Conservation (phyloP, 495 filamentous ascomycete genomes). For the Umbilicaria muhlenbergii region DNA sequence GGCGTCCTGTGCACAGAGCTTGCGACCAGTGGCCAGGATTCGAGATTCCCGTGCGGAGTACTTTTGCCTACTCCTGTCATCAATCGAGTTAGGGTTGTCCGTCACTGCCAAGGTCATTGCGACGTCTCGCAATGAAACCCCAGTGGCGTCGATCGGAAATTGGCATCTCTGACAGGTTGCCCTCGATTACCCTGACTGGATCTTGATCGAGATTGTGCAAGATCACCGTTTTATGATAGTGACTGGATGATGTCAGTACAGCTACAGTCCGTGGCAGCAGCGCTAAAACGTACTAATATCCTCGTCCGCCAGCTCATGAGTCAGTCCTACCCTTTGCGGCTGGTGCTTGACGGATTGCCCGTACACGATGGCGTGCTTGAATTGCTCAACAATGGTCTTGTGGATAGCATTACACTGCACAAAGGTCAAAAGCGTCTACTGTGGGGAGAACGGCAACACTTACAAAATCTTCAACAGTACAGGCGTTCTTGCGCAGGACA, state of each 20-base stretch:
- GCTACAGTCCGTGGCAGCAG: not conserved
- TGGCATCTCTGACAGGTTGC: not conserved
- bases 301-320: slow-evolving; percentile 86
- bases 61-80: too few relatives aligned
- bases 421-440: slow-evolving; percentile 11
- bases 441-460: slow-evolving; percentile 20
- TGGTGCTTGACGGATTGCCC: slow-evolving; percentile 97
- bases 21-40: too few relatives aligned
- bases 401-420: slow-evolving; percentile 88
- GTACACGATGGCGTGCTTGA: slow-evolving; percentile 90
- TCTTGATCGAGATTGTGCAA: not conserved
- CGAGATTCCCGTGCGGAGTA: too few relatives aligned
- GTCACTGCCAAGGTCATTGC: too few relatives aligned
- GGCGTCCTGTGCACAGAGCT: too few relatives aligned
- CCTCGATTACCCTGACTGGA: not conserved
- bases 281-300: slow-evolving; percentile 70
- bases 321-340: slow-evolving; percentile 83
- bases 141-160: not conserved
- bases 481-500: slow-evolving; percentile 64
- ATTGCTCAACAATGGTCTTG: slow-evolving; percentile 87
- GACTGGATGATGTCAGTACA: slow-evolving; percentile 41
- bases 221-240: slow-evolving; percentile 87
- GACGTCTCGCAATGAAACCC: too few relatives aligned
- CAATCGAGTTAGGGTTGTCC: too few relatives aligned
- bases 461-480: slow-evolving; percentile 95